Evolutionary conservation across 1,284 basidiomycete genomes (phyloP), one percentile per base, ranked within the genome.

Genomic region (Apiotrichum montevideense): DNA sequence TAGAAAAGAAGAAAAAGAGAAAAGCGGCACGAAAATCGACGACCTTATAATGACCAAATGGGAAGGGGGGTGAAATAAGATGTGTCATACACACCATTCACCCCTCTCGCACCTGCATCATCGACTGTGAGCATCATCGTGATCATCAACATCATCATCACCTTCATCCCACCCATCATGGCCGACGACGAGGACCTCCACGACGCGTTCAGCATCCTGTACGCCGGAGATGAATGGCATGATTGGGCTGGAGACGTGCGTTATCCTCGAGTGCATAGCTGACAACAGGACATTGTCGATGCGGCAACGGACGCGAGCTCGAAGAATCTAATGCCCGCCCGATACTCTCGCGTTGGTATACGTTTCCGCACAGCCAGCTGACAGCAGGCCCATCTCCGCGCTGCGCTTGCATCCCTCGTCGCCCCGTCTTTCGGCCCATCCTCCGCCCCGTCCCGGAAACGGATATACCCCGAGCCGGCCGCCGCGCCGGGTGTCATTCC

Each of bases 161-260:
- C 41, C 33, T 14, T 14, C 40, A 42, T 35, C 34, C 15, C 41
- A 9, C 8, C 21, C 35, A 52, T 45, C 35, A 33, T 35, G 9
- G 50, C 39, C 54, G 34, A 41, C 46, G 47, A 52, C 15, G 46
- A 52, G 13, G 61, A 62, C 55, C 54, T 62, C 35, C 53, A 48
- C 40, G 61, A 62, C 43, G 57, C 45, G 33, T 62, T 62, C 46
- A 33, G 52, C 3, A 21, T 48, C 11, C 42, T 62, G 40, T 62
- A 62, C 37, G 57, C 32, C 15, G 57, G 57, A 15, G 52, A 47
- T 35, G 57, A 59, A 21, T 59, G 55, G 55, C 55, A 40, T 7
- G 21, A 45, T 32, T 52, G 35, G 41, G 43, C 45, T 15, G 35
- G 35, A 6, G 46, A 46, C 44, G 44, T 45, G 33, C 29, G 29